Conservation (phyloP, 176 grass and related monocot species). For the Triticum turgidum region DNA sequence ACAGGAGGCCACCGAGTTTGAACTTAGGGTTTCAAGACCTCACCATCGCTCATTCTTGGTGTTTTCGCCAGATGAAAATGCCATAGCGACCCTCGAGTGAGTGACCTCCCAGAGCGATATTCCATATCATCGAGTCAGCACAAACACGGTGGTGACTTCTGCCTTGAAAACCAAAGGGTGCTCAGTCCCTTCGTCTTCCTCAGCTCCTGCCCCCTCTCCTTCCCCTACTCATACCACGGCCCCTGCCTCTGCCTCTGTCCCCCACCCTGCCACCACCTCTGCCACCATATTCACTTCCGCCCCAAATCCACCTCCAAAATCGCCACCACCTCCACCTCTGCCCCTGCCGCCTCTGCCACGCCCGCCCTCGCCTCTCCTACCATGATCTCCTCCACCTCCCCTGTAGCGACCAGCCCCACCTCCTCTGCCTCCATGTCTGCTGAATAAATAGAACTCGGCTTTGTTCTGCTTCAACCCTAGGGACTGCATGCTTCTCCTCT, state of each 20-base stretch:
- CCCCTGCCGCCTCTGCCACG: slow-evolving; percentile 15
- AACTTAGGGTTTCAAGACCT: no score
- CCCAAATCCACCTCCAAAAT: slow-evolving; percentile 4
- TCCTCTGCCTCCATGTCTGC: slow-evolving; percentile 45
- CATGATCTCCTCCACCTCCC: slow-evolving; percentile 22
- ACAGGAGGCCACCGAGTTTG: no score
- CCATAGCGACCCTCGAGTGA: no score
- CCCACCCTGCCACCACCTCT: slow-evolving; percentile 19
- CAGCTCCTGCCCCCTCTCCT: neutral
- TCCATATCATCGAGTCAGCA: no score
- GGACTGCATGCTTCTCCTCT: slow-evolving; percentile 56
- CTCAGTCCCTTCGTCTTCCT: neutral
- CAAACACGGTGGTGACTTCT: no score
- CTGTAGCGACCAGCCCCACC: slow-evolving; percentile 20
- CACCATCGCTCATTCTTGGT: no score
- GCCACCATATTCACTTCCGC: slow-evolving; percentile 21
- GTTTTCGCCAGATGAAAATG: no score
- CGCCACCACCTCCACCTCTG: slow-evolving; percentile 14
- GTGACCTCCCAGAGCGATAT: no score
- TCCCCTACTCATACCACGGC: no score
- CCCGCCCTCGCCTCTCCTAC: neutral
- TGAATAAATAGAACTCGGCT: slow-evolving; percentile 74
- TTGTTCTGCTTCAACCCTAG: slow-evolving; percentile 71
- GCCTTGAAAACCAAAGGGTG: no score
- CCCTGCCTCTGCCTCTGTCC: slow-evolving; percentile 17